Conservation (phyloP, 345 rosid genomes). For the Heritiera littoralis region DNA sequence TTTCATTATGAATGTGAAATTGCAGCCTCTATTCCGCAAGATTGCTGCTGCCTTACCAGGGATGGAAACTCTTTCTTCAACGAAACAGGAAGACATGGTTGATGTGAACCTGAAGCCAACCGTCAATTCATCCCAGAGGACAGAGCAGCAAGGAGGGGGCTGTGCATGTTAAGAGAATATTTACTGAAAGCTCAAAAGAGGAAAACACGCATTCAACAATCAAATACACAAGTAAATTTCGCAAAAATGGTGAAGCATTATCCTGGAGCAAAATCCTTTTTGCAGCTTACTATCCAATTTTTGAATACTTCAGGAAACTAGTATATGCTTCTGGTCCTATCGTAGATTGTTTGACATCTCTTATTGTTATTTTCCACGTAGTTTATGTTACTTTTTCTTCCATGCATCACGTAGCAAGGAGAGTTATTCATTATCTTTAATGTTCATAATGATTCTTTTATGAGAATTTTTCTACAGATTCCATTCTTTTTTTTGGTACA, state of each 20-base stretch:
- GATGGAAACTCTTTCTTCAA: constrained; percentile 85
- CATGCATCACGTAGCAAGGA: neutral
- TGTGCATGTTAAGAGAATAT: constrained; percentile 62
- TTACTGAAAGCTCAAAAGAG: neutral
- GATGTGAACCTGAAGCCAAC: constrained; percentile 87
- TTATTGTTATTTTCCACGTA: neutral
- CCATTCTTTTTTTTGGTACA: neutral
- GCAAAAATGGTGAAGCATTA: neutral
- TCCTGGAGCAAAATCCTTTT: neutral
- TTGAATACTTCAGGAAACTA: neutral
- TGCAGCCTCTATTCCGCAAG: constrained; percentile 91
- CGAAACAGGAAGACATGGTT: constrained; percentile 94
- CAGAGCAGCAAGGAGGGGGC: constrained; percentile 80
- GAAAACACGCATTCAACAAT: neutral
- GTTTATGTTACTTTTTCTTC: neutral
- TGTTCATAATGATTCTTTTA: neutral
- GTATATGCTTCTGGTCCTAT: neutral
- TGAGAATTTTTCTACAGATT: neutral
- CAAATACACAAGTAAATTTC: constrained; percentile 9
- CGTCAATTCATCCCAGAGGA: constrained; percentile 60
- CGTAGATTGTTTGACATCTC: neutral
- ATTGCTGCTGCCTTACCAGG: constrained; percentile 95
- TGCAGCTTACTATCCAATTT: neutral
- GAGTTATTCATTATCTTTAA: neutral
- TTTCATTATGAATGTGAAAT: constrained; percentile 19